Evolutionary conservation across 106 monocot genomes (phyloP), one percentile per base, ranked within the genome.

Genomic region (Posidonia australis): DNA sequence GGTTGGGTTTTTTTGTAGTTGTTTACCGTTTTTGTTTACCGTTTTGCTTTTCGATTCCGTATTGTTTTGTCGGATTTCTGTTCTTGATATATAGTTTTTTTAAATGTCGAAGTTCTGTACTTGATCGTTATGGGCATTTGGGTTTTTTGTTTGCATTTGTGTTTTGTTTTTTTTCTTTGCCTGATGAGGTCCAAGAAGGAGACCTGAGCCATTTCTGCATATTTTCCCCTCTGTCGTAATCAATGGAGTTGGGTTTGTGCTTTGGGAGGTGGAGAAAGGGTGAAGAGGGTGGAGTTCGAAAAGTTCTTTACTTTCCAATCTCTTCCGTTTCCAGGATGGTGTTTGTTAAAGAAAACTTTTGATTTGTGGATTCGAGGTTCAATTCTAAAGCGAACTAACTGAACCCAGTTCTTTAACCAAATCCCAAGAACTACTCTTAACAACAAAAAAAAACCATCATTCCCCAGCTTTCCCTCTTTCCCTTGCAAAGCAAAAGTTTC

Each of bases 11-110:
- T 32, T 19, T 20, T 48, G 14, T 9, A 14, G 27, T 6, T 13
- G 12, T 28, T 1, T 9, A 6, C 19, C 9, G 44, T 17, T 42
- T 30, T 9, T 61, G 12, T 60, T 62, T n/a, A n/a, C n/a, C n/a
- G 13, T 44, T 0, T 62, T 19, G 18, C 1, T n/a, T 9, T 62
- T 44, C 42, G n/a, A 21, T 42, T 62, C 19, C 19, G 10, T 61
- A 42, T 61, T 9, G 5, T 31, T 58, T 61, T 61, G 61, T 61
- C 61, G 21, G 36, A 61, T 42, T 36, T 22, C 36, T 4, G 59
- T 1, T 31, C 32, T 16, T 29, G 14, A 28, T n/a, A 28, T 55
- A n/a, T n/a, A n/a, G n/a, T n/a, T n/a, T n/a, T n/a, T n/a, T n/a
- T n/a, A n/a, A n/a, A n/a, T n/a, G n/a, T n/a, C n/a, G n/a, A n/a